These are phyloP conservation scores for Musa acuminata DNA, from an alignment of 176 grass and related monocot species.

Conservation along the genomic window DNA sequence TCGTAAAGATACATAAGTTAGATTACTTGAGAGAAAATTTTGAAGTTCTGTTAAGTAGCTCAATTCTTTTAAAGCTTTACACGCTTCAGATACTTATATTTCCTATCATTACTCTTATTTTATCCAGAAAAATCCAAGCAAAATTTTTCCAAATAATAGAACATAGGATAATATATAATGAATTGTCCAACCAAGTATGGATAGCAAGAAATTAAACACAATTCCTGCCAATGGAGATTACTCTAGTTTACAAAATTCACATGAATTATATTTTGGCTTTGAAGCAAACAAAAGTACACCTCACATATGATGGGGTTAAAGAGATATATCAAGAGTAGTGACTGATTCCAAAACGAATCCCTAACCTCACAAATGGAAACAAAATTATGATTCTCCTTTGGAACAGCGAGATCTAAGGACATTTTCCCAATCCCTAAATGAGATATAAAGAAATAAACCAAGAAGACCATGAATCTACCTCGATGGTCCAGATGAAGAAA, in stretches of 20 bases:
- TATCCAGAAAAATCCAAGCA: not conserved
- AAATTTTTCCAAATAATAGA: not conserved
- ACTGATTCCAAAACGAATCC: not conserved
- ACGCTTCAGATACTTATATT: not conserved
- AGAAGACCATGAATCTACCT: constrained; percentile 27
- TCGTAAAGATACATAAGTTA: no score
- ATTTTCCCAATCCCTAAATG: not conserved
- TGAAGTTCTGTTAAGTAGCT: not conserved
- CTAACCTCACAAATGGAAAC: not conserved
- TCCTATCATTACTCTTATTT: not conserved
- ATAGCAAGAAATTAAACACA: not conserved
- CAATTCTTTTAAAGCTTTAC: not conserved
- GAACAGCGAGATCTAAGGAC: not conserved
- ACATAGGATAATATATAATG: not conserved
- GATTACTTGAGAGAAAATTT: no score
- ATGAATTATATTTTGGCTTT: not conserved
- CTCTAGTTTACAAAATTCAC: not conserved
- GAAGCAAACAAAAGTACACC: not conserved
- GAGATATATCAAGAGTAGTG: no score
- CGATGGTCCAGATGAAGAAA: constrained; percentile 95
- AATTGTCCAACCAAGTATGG: no score
- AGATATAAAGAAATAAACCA: not conserved
- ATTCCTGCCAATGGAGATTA: not conserved
- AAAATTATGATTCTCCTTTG: not conserved
- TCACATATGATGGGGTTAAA: not conserved